phyloP scores from a whole-genome alignment of 1,139 yeast species.

The Taphrina communis region DNA sequence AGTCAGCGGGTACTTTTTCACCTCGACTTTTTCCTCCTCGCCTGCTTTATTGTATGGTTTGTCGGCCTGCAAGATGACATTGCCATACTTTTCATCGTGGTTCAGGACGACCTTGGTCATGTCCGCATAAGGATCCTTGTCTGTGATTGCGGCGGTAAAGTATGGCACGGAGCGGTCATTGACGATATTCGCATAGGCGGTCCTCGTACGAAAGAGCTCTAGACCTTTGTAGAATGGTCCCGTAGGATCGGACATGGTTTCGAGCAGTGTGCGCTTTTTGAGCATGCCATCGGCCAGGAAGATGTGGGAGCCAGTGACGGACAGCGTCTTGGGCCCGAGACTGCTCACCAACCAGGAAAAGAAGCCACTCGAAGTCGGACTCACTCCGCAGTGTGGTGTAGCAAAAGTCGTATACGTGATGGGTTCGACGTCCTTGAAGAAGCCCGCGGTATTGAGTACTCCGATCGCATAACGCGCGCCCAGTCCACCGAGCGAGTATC shows the following conservation, averaged over 20 bases:
- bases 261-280: conserved; percentile 52
- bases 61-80: conserved; percentile 34
- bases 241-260: conserved; percentile 62
- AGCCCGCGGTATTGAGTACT: conserved; percentile 59
- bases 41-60: conserved; percentile 2
- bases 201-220: conserved; percentile 61
- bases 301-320: conserved; percentile 75
- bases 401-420: conserved; percentile 75
- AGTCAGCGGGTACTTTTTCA: conserved; percentile 7
- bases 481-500: conserved; percentile 64
- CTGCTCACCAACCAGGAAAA: conserved; percentile 60
- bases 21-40: conserved; percentile 16
- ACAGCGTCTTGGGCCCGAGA: conserved; percentile 68
- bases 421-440: conserved; percentile 68
- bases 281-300: conserved; percentile 58
- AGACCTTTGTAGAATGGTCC: conserved; percentile 64
- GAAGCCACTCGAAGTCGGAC: conserved; percentile 54
- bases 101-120: conserved; percentile 45
- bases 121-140: conserved; percentile 58
- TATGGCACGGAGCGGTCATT: conserved; percentile 73
- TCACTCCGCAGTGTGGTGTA: conserved; percentile 85
- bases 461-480: conserved; percentile 73
- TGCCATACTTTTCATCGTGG: conserved; percentile 46
- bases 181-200: conserved; percentile 71
- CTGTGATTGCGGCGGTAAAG: conserved; percentile 59